Evolutionary conservation across 306 rosid genomes (phyloP), one percentile per base, ranked within the genome.

Genomic region (Aeschynomene evenia): DNA sequence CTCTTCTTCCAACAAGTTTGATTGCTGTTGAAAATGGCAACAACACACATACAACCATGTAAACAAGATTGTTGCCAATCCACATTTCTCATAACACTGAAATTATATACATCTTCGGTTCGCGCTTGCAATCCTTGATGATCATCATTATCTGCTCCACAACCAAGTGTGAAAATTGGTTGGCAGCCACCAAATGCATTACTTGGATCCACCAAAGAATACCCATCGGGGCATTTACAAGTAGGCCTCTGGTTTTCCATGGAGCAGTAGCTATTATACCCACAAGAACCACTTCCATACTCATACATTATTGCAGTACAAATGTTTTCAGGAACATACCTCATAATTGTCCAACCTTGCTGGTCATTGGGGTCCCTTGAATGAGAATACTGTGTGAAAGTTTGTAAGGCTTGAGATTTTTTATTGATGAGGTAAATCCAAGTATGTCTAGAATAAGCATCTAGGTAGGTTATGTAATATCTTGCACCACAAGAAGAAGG

Each of bases 361-460:
- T 54, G 3, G 1, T 45, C 54, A 18, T 4, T 50, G 12, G 52
- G 40, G 52, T 18, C 72, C 61, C 66, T 87, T n/a, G 84, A 91
- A 56, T 82, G 72, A 28, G 59, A 46, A 57, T 81, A 87, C 16
- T 74, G 83, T 11, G 91, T 79, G 45, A 88, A 77, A 80, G n/a
- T n/a, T n/a, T n/a, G n/a, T n/a, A n/a, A n/a, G n/a, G n/a, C n/a
- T n/a, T n/a, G n/a, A n/a, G n/a, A n/a, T n/a, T n/a, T n/a, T n/a
- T n/a, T n/a, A n/a, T n/a, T n/a, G n/a, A n/a, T n/a, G n/a, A n/a
- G n/a, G n/a, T n/a, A n/a, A n/a, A n/a, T n/a, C n/a, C n/a, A n/a
- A n/a, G n/a, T n/a, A n/a, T n/a, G n/a, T n/a, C n/a, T n/a, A n/a
- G n/a, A n/a, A n/a, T n/a, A n/a, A n/a, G n/a, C n/a, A n/a, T n/a